Conservation (phyloP, 345 rosid genomes). For the Sisymbrium irio region DNA sequence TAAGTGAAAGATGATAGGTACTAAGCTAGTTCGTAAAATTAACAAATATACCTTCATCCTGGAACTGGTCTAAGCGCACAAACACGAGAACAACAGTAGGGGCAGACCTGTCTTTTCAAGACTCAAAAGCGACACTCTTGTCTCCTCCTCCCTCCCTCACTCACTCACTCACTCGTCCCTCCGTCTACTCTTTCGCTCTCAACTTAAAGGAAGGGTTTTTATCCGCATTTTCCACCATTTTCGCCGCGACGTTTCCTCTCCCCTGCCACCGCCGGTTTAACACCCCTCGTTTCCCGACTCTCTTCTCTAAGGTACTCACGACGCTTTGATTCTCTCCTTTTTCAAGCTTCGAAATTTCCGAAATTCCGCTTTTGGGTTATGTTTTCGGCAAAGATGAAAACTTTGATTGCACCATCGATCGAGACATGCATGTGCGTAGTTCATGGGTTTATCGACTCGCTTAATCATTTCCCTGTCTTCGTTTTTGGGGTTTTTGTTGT, state of each 20-base stretch:
- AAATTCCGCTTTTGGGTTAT: not conserved
- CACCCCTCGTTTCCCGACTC: not conserved
- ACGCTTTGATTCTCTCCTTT: conserved; percentile 18
- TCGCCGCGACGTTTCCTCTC: not conserved
- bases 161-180: too few species aligned
- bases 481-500: not conserved
- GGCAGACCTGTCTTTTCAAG: not conserved
- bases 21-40: not conserved
- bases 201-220: not conserved
- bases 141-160: too few species aligned
- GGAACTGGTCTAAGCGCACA: not conserved
- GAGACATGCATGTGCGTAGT: not conserved
- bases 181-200: too few species aligned
- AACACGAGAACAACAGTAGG: not conserved
- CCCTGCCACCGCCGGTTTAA: not conserved
- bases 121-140: not conserved
- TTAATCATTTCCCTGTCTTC: not conserved
- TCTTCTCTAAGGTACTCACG: not conserved
- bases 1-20: too few species aligned
- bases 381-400: not conserved
- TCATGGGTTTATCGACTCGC: not conserved
- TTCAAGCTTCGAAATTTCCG: not conserved
- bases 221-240: too few species aligned
- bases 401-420: not conserved
- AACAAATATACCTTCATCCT: too few species aligned